A percentile compares a stretch with the other conserved stretches of the same genome.
Evolutionary conservation across 1,284 basidiomycete genomes (phyloP).

Genomic region (Fomes fomentarius): DNA sequence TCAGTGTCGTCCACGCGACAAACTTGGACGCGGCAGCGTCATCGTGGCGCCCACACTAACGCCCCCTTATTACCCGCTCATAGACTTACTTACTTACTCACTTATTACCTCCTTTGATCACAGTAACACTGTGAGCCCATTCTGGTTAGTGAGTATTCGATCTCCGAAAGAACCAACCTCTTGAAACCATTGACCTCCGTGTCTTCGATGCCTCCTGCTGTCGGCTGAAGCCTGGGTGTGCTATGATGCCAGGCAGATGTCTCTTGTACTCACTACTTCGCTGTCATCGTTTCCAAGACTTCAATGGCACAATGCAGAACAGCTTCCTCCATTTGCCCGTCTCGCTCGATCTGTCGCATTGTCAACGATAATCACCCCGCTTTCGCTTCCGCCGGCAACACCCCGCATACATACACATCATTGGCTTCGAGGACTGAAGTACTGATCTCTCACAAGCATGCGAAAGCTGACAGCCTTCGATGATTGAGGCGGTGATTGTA

Average conservation of each 20-base stretch:
- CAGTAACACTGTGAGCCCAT: background rate
- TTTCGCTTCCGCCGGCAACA: conserved; percentile 11
- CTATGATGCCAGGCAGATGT: background rate
- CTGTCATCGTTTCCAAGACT: background rate
- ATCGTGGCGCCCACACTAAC: conserved; percentile 13
- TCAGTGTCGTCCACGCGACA: conserved; percentile 17
- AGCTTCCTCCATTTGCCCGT: background rate
- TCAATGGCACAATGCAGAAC: background rate
- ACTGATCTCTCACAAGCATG: background rate
- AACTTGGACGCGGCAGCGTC: conserved; percentile 20
- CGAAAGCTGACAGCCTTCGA: background rate
- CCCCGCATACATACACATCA: background rate
- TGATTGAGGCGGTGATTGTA: background rate
- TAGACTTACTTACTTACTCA: background rate
- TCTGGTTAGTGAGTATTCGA: background rate
- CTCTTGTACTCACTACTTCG: background rate
- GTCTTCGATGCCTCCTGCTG: background rate
- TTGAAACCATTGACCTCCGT: too few relatives aligned
- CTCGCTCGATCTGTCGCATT: background rate
- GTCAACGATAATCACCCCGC: background rate
- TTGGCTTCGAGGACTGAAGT: background rate
- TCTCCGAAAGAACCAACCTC: conserved; percentile 18
- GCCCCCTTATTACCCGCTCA: background rate
- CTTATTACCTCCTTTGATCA: too few relatives aligned
- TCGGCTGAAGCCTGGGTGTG: background rate